These are phyloP conservation scores for Cytidiella melzeri DNA, from an alignment of 768 basidiomycete genomes.

Conservation along the genomic window DNA sequence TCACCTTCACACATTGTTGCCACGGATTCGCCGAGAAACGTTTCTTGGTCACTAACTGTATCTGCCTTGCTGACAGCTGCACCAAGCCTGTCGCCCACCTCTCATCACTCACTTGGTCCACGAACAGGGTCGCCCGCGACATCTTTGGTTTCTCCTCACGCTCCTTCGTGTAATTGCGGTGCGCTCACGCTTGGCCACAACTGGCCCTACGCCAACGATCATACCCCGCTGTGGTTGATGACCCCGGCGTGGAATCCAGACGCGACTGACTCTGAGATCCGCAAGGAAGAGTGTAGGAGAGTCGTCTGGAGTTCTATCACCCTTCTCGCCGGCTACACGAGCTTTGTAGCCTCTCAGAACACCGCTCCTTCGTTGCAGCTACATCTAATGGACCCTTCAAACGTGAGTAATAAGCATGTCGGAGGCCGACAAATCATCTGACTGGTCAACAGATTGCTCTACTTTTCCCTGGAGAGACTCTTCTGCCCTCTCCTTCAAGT, in stretches of 20 bases:
- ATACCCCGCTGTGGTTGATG: conserved; percentile 56
- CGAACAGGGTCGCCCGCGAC: conserved; percentile 2
- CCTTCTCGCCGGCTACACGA: conserved; percentile 57
- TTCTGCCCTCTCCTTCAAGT: conserved; percentile 30
- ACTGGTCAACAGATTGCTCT: conserved; percentile 46
- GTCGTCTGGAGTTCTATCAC: conserved; percentile 69
- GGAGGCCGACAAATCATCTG: background rate
- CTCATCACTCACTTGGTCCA: background rate
- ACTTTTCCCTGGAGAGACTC: conserved; percentile 71
- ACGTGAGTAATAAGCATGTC: conserved; percentile 39
- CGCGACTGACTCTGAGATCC: conserved; percentile 58
- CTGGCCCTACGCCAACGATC: conserved; percentile 45
- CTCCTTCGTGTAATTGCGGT: conserved; percentile 19
- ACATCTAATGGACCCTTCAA: conserved; percentile 57
- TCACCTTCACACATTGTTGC: conserved; percentile 7
- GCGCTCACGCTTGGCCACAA: conserved; percentile 44
- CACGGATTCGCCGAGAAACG: background rate
- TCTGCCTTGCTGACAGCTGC: background rate
- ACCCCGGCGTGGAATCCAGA: conserved; percentile 58
- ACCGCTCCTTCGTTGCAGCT: conserved; percentile 31
- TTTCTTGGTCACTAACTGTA: background rate
- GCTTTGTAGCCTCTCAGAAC: conserved; percentile 45
- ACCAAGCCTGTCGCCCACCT: background rate
- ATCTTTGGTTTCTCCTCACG: background rate
- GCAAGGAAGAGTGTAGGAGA: conserved; percentile 65